phyloP scores from a whole-genome alignment of 495 filamentous ascomycete species.

The Aspergillus cavernicola region DNA sequence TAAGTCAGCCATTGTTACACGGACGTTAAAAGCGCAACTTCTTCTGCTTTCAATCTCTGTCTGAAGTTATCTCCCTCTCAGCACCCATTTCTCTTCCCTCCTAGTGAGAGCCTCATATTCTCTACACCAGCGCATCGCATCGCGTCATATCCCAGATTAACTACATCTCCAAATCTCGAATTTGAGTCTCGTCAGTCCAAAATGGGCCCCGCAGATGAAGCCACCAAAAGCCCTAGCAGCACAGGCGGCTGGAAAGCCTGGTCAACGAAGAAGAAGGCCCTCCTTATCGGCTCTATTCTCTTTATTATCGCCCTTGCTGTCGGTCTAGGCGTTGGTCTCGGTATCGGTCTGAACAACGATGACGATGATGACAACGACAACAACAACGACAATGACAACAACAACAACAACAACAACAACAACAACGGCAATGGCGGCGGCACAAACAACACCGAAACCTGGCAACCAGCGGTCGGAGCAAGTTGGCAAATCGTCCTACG shows the following conservation, averaged over 20 bases:
- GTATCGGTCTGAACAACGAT: constrained; percentile 43
- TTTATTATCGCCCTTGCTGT: constrained; percentile 44
- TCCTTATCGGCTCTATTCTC: constrained; percentile 24
- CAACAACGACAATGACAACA: constrained; percentile 12
- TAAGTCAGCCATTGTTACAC: too few relatives aligned
- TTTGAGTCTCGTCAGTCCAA: background rate
- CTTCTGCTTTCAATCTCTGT: too few relatives aligned
- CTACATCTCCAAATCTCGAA: too few relatives aligned
- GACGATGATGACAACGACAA: constrained; percentile 9
- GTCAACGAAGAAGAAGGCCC: constrained; percentile 37
- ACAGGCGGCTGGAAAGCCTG: constrained; percentile 28
- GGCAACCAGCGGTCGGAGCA: constrained; percentile 46
- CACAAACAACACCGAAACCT: constrained; percentile 29
- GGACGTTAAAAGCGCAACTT: too few relatives aligned
- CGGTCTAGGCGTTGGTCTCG: constrained; percentile 47
- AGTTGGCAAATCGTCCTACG: constrained; percentile 56
- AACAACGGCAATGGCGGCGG: background rate
- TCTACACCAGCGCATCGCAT: too few relatives aligned
- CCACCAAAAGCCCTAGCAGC: constrained; percentile 8
- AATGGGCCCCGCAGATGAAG: background rate
- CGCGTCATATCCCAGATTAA: too few relatives aligned
- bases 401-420: background rate
- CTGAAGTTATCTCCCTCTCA: too few relatives aligned
- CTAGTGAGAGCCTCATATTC: too few relatives aligned
- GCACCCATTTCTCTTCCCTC: too few relatives aligned